Base-by-base conservation (phyloP, 768 basidiomycete species). In the Antrodiella citrinella region DNA sequence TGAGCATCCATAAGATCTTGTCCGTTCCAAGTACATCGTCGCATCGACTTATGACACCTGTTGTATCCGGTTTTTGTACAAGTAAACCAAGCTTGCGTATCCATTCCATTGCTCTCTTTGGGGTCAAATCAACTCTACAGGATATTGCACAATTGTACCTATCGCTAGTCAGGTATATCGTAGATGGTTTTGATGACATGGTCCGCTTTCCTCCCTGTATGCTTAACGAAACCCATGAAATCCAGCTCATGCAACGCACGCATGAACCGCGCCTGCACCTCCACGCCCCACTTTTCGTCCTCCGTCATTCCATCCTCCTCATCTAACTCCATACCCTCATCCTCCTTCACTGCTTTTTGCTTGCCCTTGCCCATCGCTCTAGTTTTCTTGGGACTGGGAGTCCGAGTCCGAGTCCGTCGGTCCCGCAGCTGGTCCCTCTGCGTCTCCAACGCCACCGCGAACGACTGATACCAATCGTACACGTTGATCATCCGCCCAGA, bases 401-500 rank as follows among this genome's bases (percentile, higher is more conserved):
- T n/a, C 23, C 43, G 50, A 38, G 40, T 19, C 42, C 41, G 24
- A 45, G 19, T 41, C 19, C 52, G 67, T 61, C 47, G 56, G 5
- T 57, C 51, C 20, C 53, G 50, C 47, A 60, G 47, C 9, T 59
- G 59, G 51, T 54, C 50, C 15, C 65, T 64, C 65, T 86, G 86
- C 1, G 67, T 68, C 61, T 88, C 86, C 48, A 91, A 65, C 25
- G 78, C 83, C 19, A 72, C 64, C 25, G 77, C 73, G 63, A 92
- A 93, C 20, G 84, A 77, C 56, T 87, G 82, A 59, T 81, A 91
- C 91, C 89, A 91, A 64, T 93, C 91, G 62, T 86, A 91, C 2
- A 90, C 75, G 60, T 92, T 92, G 65, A 92, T 80, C 78, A 86
- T 77, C 67, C 76, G 82, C 42, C 86, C 87, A 44, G 85, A 84